These are phyloP conservation scores for Acanthamoeba royreba DNA, from an alignment of 208 protist genomes.

Conservation along the genomic window DNA sequence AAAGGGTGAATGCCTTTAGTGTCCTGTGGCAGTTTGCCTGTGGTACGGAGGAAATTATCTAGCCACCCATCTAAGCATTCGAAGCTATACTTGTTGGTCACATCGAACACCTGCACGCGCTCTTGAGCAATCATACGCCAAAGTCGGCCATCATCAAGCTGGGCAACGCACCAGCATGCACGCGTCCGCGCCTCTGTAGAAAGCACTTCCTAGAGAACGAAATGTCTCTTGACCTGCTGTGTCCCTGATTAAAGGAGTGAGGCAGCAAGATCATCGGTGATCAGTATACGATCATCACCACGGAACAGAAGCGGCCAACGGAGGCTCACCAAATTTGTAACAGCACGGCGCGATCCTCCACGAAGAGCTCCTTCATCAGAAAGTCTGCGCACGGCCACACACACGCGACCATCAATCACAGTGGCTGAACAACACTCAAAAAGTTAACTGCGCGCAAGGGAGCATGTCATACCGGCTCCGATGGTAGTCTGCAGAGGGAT, in stretches of 20 bases:
- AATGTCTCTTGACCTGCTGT: constrained; percentile 57
- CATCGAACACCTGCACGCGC: neutral
- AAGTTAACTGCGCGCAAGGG: no score
- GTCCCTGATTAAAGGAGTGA: neutral
- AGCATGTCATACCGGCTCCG: no score
- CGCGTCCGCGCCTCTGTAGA: constrained; percentile 70
- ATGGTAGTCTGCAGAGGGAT: neutral
- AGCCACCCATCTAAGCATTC: neutral
- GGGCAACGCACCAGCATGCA: constrained; percentile 74
- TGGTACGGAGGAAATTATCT: neutral
- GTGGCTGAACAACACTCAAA: no score
- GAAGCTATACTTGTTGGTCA: constrained; percentile 4
- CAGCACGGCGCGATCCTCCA: neutral
- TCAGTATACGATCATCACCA: no score
- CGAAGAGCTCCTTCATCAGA: neutral
- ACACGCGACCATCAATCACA: no score
- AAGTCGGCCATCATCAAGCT: no score
- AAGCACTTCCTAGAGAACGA: constrained; percentile 64
- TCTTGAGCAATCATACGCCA: no score
- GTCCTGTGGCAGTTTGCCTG: constrained; percentile 25
- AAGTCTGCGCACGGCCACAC: no score
- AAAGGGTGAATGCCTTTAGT: constrained; percentile 54
- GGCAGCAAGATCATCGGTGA: neutral
- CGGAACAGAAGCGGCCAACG: neutral
- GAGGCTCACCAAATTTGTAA: neutral